phyloP scores from a whole-genome alignment of 768 basidiomycete genomes.

The Ramaria sp. region DNA sequence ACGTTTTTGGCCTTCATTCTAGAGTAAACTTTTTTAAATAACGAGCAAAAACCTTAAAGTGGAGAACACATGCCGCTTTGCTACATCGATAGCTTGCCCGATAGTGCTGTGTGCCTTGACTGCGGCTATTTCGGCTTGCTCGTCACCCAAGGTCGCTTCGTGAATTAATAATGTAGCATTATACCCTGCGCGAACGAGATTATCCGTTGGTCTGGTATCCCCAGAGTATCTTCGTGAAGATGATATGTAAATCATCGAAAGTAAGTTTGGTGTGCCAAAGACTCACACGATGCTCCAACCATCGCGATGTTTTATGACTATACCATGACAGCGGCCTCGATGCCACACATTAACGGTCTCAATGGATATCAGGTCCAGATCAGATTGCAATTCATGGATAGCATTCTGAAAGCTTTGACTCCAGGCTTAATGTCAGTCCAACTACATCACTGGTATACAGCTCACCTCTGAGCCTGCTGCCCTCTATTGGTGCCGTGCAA shows the following conservation, averaged over 20 bases:
- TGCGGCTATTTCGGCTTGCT: slow-evolving; percentile 59
- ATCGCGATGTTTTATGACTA: slow-evolving; percentile 52
- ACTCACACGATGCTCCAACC: slow-evolving; percentile 74
- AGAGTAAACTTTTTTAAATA: no score
- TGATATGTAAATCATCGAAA: background rate
- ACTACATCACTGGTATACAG: slow-evolving; percentile 13
- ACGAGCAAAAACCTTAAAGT: no score
- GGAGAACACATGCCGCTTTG: slow-evolving; percentile 53
- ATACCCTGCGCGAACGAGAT: slow-evolving; percentile 51
- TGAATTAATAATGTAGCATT: slow-evolving; percentile 80
- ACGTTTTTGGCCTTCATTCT: no score
- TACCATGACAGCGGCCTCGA: slow-evolving; percentile 61
- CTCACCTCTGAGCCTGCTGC: slow-evolving; percentile 26
- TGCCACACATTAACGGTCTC: slow-evolving; percentile 66
- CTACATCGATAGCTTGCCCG: slow-evolving; percentile 76
- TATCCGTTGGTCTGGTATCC: slow-evolving; percentile 73
- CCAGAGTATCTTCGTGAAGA: slow-evolving; percentile 66
- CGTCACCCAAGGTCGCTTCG: slow-evolving; percentile 88
- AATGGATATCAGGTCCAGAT: slow-evolving; percentile 50
- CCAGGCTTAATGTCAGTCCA: slow-evolving; percentile 4
- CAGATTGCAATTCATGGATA: slow-evolving; percentile 33
- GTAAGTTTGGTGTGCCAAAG: background rate
- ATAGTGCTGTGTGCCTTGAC: slow-evolving; percentile 85
- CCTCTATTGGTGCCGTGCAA: slow-evolving; percentile 35
- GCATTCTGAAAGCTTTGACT: slow-evolving; percentile 32